Conservation (phyloP, 2,329 filamentous ascomycete genomes). For the Fusarium sp. region DNA sequence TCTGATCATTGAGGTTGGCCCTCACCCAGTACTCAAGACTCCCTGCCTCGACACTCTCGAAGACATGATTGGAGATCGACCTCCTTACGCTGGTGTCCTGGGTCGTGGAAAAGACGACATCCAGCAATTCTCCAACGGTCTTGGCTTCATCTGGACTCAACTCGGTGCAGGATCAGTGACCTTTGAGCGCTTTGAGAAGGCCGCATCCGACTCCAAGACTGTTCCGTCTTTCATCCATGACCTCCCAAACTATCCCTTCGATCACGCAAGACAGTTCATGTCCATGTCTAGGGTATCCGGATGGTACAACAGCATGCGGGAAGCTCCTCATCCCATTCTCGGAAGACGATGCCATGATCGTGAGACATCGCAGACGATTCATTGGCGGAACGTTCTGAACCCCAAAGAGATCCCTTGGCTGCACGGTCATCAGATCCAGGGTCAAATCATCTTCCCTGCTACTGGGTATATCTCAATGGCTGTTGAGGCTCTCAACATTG, state of each 20-base stretch:
- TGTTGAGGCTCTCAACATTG: accelerated
- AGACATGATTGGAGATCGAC: neutral
- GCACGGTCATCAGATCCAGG: neutral
- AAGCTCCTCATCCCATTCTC: neutral
- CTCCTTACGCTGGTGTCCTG: neutral
- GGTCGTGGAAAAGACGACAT: neutral
- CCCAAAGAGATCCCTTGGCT: neutral
- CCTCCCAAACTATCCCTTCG: neutral
- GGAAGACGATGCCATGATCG: neutral
- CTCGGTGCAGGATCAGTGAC: neutral
- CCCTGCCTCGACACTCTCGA: neutral
- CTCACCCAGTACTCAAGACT: neutral
- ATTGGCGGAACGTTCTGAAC: neutral
- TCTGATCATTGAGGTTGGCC: neutral
- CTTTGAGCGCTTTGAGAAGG: neutral
- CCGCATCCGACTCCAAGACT: neutral
- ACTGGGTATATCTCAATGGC: neutral
- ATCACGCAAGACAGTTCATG: neutral
- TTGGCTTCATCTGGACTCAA: neutral
- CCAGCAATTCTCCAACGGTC: neutral
- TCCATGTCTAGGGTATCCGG: neutral
- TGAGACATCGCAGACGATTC: neutral
- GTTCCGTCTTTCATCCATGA: accelerated
- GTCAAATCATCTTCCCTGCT: neutral
- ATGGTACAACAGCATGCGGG: neutral